Percentiles rank a stretch among this genome's conserved stretches.
These are phyloP conservation scores for Melanogaster broomeanus DNA, from an alignment of 768 basidiomycete species.

Conservation along the genomic window DNA sequence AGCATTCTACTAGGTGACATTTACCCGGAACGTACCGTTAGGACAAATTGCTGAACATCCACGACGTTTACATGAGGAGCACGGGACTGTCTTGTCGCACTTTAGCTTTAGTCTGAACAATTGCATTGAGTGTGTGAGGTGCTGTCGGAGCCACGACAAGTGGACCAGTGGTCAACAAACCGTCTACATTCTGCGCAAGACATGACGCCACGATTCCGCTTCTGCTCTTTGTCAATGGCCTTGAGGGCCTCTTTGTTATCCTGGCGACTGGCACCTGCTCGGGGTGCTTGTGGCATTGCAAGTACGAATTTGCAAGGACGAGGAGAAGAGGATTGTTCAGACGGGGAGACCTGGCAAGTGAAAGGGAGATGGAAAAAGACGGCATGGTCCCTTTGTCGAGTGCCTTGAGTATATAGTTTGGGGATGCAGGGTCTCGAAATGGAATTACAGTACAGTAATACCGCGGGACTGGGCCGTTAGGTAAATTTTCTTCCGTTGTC, in stretches of 20 bases:
- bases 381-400: neutral
- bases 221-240: conserved; percentile 65
- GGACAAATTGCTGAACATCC: conserved; percentile 81
- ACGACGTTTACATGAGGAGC: conserved; percentile 63
- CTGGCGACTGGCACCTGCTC: conserved; percentile 44
- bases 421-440: neutral
- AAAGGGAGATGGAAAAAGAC: neutral
- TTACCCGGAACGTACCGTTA: conserved; percentile 42
- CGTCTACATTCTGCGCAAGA: conserved; percentile 66
- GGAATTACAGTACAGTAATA: neutral
- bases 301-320: neutral
- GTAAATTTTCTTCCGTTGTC: conserved; percentile 5
- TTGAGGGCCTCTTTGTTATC: conserved; percentile 41
- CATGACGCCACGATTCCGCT: conserved; percentile 56
- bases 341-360: neutral
- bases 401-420: neutral
- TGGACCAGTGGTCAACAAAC: conserved; percentile 33
- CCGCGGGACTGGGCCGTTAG: too few relatives aligned
- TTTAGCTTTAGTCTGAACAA: conserved; percentile 59
- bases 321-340: neutral
- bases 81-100: conserved; percentile 70
- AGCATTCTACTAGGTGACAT: neutral
- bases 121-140: neutral
- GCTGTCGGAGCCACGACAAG: neutral
- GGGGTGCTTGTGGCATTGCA: conserved; percentile 51